Evolutionary conservation across 164 flowering plant genomes (phyloP).

Genomic region (Umbellularia californica): DNA sequence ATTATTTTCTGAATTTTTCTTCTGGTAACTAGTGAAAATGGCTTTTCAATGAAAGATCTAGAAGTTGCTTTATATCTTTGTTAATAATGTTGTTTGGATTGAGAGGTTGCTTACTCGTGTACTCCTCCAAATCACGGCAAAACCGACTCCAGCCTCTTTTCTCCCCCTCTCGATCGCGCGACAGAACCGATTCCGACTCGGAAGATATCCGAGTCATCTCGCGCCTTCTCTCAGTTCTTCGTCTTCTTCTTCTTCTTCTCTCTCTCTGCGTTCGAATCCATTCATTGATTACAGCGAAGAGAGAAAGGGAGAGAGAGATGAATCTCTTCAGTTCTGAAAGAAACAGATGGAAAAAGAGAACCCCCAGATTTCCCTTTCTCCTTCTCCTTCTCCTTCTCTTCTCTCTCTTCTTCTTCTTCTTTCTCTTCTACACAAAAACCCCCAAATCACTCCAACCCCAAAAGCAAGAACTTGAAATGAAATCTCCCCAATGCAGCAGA

Average conservation of each 20-base stretch:
- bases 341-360: constrained; percentile 20
- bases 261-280: too few species aligned
- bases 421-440: constrained; percentile 17
- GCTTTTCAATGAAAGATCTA: neutral
- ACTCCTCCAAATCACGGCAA: too few species aligned
- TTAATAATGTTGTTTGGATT: neutral
- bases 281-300: neutral
- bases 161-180: too few species aligned
- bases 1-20: too few species aligned
- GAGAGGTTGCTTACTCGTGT: neutral
- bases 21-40: neutral
- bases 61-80: neutral
- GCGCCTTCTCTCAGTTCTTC: too few species aligned
- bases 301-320: neutral
- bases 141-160: too few species aligned
- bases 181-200: too few species aligned
- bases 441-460: constrained; percentile 16
- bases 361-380: constrained; percentile 3
- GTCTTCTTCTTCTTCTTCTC: too few species aligned
- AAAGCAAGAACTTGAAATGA: constrained; percentile 12
- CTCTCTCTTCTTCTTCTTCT: constrained; percentile 24
- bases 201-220: too few species aligned
- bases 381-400: constrained; percentile 13
- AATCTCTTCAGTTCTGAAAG: neutral
- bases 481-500: constrained; percentile 19